A percentile compares a stretch with the other conserved stretches of the same genome.
These are phyloP conservation scores for Apiospora malaysiana DNA, from an alignment of 2,329 filamentous ascomycete species.

Conservation along the genomic window DNA sequence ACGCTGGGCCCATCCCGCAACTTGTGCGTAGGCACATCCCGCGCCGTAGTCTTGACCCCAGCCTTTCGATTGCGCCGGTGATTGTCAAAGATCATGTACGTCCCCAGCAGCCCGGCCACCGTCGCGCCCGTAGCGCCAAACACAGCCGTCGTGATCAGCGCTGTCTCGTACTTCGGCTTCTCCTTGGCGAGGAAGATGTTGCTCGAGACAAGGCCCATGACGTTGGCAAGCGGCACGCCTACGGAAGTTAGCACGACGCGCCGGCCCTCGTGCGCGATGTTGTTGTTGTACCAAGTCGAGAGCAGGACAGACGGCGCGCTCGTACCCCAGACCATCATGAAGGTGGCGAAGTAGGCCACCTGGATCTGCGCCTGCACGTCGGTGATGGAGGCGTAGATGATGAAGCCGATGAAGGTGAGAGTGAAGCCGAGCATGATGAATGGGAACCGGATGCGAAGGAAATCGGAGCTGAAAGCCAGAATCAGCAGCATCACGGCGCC, in stretches of 20 bases:
- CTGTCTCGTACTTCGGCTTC: constrained; percentile 69
- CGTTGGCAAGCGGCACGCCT: constrained; percentile 76
- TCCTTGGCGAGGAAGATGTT: constrained; percentile 72
- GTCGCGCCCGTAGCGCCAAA: constrained; percentile 67
- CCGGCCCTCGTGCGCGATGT: constrained; percentile 77
- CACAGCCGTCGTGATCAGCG: constrained; percentile 66
- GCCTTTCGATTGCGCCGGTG: constrained; percentile 60
- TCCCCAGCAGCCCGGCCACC: constrained; percentile 60
- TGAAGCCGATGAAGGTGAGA: constrained; percentile 78
- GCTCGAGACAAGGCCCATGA: constrained; percentile 74
- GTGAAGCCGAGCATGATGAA: constrained; percentile 77
- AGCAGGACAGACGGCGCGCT: constrained; percentile 75
- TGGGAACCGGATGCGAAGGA: constrained; percentile 68
- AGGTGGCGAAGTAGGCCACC: constrained; percentile 76
- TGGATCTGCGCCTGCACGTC: constrained; percentile 66
- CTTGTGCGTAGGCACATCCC: constrained; percentile 61
- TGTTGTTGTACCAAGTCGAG: constrained; percentile 77
- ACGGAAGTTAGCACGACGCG: constrained; percentile 74
- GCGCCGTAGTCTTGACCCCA: constrained; percentile 60
- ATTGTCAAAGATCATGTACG: constrained; percentile 72
- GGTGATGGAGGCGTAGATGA: constrained; percentile 76
- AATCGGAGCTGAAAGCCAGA: constrained; percentile 74
- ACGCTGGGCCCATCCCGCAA: constrained; percentile 60
- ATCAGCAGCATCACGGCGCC: constrained; percentile 76
- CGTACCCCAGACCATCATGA: constrained; percentile 85